A percentile compares a stretch with the other conserved stretches of the same genome.
These are phyloP conservation scores for Prunus armeniaca DNA, from an alignment of 306 rosid species.

Conservation along the genomic window DNA sequence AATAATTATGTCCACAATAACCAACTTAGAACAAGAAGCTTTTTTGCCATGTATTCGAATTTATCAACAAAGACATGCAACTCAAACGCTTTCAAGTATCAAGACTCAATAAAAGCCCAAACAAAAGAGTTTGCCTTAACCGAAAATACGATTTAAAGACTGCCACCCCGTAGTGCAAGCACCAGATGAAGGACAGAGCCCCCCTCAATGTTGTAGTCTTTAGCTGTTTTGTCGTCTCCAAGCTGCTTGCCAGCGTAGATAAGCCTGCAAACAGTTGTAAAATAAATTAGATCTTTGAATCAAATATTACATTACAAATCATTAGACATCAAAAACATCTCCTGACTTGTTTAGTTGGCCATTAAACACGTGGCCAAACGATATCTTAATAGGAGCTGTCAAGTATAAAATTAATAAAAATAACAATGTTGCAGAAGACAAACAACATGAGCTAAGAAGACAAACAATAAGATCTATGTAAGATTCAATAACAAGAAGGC, in stretches of 20 bases:
- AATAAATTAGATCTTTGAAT: neutral
- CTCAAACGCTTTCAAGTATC: neutral
- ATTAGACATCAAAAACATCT: neutral
- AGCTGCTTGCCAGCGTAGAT: slow-evolving; percentile 98
- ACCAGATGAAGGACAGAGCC: slow-evolving; percentile 96
- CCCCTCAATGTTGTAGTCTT: slow-evolving; percentile 96
- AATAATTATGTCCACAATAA: neutral
- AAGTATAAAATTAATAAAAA: neutral
- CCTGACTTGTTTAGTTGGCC: neutral
- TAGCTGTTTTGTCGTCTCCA: slow-evolving; percentile 96
- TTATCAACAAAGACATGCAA: slow-evolving; percentile 7
- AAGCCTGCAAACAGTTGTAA: slow-evolving; percentile 56
- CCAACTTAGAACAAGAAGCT: slow-evolving; percentile 1
- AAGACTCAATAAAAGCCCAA: neutral
- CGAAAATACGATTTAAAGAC: slow-evolving; percentile 17
- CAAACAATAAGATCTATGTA: neutral
- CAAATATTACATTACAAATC: neutral
- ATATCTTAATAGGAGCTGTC: neutral
- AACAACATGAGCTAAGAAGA: too few relatives aligned
- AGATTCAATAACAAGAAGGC: neutral
- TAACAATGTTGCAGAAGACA: neutral
- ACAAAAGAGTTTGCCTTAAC: neutral
- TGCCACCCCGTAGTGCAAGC: slow-evolving; percentile 90
- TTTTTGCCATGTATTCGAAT: neutral
- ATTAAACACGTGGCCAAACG: neutral